phyloP scores from a whole-genome alignment of 192 early-diverging fungal genomes.

The Entomortierella chlamydospora region DNA sequence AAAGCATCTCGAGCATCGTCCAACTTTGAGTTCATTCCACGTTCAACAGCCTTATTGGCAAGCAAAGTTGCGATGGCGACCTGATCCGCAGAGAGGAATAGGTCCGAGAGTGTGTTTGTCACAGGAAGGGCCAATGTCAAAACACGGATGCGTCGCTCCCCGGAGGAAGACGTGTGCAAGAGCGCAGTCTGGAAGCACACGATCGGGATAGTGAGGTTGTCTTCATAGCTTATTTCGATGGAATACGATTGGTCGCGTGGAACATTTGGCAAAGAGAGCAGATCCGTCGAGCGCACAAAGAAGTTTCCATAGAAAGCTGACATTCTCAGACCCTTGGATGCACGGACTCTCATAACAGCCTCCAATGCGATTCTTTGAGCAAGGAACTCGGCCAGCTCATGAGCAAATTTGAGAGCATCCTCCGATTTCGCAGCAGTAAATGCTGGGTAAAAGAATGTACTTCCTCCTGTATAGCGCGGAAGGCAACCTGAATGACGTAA shows the following conservation, averaged over 20 bases:
- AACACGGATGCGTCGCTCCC: constrained; percentile 93
- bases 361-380: constrained; percentile 86
- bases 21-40: constrained; percentile 83
- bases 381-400: constrained; percentile 85
- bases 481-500: constrained; percentile 62
- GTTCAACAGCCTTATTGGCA: constrained; percentile 91
- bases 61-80: constrained; percentile 84
- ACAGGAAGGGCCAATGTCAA: constrained; percentile 91
- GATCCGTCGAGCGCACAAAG: constrained; percentile 93
- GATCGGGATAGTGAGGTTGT: constrained; percentile 74
- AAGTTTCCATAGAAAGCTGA: constrained; percentile 97
- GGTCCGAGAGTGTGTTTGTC: constrained; percentile 79
- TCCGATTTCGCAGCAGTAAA: constrained; percentile 87
- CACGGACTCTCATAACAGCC: constrained; percentile 92
- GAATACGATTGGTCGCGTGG: constrained; percentile 92
- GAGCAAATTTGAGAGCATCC: constrained; percentile 85
- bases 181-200: constrained; percentile 96
- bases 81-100: constrained; percentile 87
- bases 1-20: constrained; percentile 96
- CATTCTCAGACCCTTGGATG: constrained; percentile 90
- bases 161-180: constrained; percentile 87
- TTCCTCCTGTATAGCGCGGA: constrained; percentile 90
- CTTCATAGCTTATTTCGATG: constrained; percentile 83
- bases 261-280: constrained; percentile 92
- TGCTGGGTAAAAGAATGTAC: constrained; percentile 88